Conservation (phyloP, 2,329 filamentous ascomycete species). For the Neonectria faginata region DNA sequence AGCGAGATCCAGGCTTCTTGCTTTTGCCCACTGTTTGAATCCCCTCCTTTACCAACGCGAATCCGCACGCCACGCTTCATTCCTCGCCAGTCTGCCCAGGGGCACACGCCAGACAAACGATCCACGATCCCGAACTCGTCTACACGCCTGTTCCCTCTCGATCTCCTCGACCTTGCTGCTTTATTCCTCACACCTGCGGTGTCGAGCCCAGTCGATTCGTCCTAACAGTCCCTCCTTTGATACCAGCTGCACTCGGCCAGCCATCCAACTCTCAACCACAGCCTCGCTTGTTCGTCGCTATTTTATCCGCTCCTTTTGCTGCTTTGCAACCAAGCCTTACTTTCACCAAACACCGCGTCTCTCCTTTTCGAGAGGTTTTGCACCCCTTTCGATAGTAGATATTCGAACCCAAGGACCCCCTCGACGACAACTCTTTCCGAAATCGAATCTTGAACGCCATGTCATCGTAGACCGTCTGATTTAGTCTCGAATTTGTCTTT, state of each 20-base stretch:
- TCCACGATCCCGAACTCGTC: constrained; percentile 7
- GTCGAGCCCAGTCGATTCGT: constrained; percentile 36
- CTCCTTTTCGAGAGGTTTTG: constrained; percentile 17
- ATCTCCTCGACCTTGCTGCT: constrained; percentile 23
- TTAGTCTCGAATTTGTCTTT: constrained; percentile 29
- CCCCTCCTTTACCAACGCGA: constrained; percentile 38
- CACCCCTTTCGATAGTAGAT: constrained; percentile 26
- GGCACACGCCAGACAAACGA: constrained; percentile 25
- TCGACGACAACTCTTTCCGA: constrained; percentile 33
- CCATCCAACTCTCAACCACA: constrained; percentile 36
- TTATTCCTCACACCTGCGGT: constrained; percentile 44
- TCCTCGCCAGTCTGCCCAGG: constrained; percentile 34
- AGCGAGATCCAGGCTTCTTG: constrained; percentile 42
- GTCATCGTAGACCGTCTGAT: constrained; percentile 38
- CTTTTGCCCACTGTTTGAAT: constrained; percentile 33
- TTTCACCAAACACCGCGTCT: constrained; percentile 10
- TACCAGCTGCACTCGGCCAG: constrained; percentile 42
- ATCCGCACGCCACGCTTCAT: constrained; percentile 33
- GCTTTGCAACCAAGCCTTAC: constrained; percentile 24
- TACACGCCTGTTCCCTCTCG: constrained; percentile 4
- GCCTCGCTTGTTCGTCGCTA: constrained; percentile 38
- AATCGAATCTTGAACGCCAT: constrained; percentile 40
- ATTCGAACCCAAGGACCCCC: constrained; percentile 12
- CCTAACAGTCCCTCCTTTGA: constrained; percentile 40
- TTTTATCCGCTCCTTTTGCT: constrained; percentile 34